Evolutionary conservation across 148 eudicot species (phyloP), one percentile per base, ranked within the genome.

Genomic region (Fallopia convolvulus): DNA sequence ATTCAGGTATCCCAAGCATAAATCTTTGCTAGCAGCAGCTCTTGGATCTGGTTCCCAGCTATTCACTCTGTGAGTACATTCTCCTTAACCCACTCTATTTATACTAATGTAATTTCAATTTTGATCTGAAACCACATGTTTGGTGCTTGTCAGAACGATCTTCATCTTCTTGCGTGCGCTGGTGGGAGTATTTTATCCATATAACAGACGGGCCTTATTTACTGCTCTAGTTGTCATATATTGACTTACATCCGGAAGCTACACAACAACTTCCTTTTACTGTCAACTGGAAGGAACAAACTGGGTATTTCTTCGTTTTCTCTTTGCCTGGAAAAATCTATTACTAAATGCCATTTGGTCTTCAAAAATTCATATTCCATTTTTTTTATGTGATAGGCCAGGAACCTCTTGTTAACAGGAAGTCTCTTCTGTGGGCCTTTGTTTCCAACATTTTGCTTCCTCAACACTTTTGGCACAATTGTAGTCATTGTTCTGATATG

Each of bases 281-380:
- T 71, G 44, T 42, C 74, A 71, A 18, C 44, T 71, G 3, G 74
- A 71, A 39, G 74, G 74, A 71, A 17, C 74, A 71, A 71, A 71
- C 42, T 70, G 73, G 73, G 73, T 70, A 70, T 33, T n/a, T 48
- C 50, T 11, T 3, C 15, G 50, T 12, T 48, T 48, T 70, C 41
- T 30, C 30, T 26, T 26, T 26, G 30, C 30, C 30, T 26, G 30
- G 30, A 26, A 26, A 26, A 26, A 26, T 26, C 30, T 26, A 26
- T 26, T 26, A 26, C 30, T 26, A 26, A 26, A 26, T 26, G 30
- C 30, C 30, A 26, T 26, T 26, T 26, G 30, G 30, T 26, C 30
- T 26, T 26, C 30, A 26, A 26, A 26, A 26, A 26, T 26, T 26
- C 30, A 26, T 26, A 26, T 26, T 26, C 30, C 30, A 26, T 26